Evolutionary conservation across 164 flowering plant genomes (phyloP), one percentile per base, ranked within the genome.

Genomic region (Chloranthus sessilifolius): DNA sequence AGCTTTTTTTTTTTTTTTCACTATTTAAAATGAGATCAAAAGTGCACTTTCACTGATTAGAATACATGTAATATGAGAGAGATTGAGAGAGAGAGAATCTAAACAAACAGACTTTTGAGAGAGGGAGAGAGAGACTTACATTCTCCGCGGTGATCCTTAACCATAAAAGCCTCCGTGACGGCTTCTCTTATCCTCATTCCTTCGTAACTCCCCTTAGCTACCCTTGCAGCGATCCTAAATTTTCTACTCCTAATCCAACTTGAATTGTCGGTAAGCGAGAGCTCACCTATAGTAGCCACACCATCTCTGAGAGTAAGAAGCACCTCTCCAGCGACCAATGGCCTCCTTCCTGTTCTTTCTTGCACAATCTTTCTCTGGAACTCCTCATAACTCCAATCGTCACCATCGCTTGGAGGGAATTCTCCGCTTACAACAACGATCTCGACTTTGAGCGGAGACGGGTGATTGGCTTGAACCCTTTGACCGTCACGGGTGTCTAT

Each of bases 191-290:
- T 69, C 40, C 69, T 53, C 35, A 56, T 41, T 15, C 71, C 82
- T 5, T 63, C 64, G 11, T 19, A 46, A 31, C 47, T 65, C 19
- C 70, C 81, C 0, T 40, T 53, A 22, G 43, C 65, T 0, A 85
- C 74, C 43, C 74, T 72, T 2, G 74, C 95, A 7, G 80, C 95
- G 10, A 85, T 43, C 38, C 81, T 45, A 56, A 85, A 85, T 29
- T 45, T 72, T 28, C 88, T 57, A 52, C 90, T 70, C 33, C 95
- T 42, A 15, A 74, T 74, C 95, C 95, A 85, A 60, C 90, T 79
- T 14, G 95, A 85, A 35, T 85, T 85, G 29, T 85, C 95, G 0
- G 95, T 85, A 39, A 85, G 73, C 57, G 71, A 66, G 0, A 85
- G 43, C 6, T 72, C 83, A 12, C 75, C 77, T 0, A 82, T 35